Conservation (phyloP, 1,284 basidiomycete species). For the Erythrobasidium hasegawianum region DNA sequence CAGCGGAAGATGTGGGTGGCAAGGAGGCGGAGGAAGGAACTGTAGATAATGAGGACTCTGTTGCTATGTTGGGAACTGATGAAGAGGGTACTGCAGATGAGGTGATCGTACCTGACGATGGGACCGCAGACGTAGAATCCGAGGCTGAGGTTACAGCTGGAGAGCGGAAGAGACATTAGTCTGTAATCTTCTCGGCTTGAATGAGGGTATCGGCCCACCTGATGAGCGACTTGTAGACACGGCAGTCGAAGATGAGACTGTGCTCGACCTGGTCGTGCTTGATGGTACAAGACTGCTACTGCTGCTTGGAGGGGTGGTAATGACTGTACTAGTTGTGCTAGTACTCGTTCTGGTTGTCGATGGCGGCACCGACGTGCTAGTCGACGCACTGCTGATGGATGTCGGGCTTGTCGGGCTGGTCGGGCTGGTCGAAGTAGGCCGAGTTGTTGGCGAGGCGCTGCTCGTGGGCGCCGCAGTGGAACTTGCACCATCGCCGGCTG, state of each 20-base stretch:
- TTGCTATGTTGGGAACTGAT: not conserved
- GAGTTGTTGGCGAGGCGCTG: too few species aligned
- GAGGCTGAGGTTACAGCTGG: too few species aligned
- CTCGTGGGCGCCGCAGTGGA: too few species aligned
- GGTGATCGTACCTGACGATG: not conserved
- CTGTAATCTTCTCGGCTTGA: too few species aligned
- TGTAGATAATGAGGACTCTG: not conserved
- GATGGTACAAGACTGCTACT: not conserved
- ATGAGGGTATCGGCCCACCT: too few species aligned
- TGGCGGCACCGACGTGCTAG: not conserved
- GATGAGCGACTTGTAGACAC: too few species aligned
- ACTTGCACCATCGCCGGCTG: too few species aligned
- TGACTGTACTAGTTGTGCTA: not conserved
- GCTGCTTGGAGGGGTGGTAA: not conserved
- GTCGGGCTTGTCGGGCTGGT: not conserved
- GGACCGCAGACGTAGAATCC: too few species aligned
- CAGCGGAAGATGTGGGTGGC: constrained; percentile 12
- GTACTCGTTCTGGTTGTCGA: not conserved
- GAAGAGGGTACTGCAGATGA: not conserved
- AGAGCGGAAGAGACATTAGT: too few species aligned
- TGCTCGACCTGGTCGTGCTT: not conserved
- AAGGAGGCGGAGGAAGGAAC: constrained; percentile 13
- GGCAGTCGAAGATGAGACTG: not conserved
- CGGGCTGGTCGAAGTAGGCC: not conserved
- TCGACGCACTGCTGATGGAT: not conserved